phyloP scores from a whole-genome alignment of 176 grass and related monocot species.

The Themeda triandra region DNA sequence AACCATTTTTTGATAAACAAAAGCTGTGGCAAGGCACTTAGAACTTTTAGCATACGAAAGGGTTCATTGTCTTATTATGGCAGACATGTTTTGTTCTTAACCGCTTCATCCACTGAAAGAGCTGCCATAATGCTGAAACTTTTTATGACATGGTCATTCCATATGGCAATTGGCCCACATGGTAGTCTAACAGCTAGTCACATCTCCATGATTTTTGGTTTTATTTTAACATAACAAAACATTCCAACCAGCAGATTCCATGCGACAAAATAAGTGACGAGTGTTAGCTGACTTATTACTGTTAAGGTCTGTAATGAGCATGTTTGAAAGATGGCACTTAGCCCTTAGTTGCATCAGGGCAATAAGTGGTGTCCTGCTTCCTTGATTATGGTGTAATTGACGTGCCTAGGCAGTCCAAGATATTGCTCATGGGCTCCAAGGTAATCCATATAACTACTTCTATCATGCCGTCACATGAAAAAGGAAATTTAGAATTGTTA shows the following conservation, averaged over 20 bases:
- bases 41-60: neutral
- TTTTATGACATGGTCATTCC: neutral
- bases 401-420: neutral
- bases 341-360: neutral
- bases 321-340: neutral
- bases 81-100: neutral
- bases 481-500: neutral
- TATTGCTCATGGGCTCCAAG: neutral
- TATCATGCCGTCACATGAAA: neutral
- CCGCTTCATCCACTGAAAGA: neutral
- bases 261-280: neutral
- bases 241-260: neutral
- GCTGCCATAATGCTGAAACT: neutral
- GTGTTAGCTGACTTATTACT: neutral
- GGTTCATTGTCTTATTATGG: neutral
- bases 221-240: neutral
- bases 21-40: neutral
- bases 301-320: neutral
- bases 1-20: neutral
- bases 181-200: neutral
- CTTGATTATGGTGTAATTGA: neutral
- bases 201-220: neutral
- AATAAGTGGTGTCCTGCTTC: neutral
- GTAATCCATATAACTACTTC: neutral
- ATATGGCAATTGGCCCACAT: neutral